Percentiles rank a stretch among this genome's conserved stretches.
These are phyloP conservation scores for Colletotrichum chlorophyti DNA, from an alignment of 2,329 filamentous ascomycete genomes.

Conservation along the genomic window DNA sequence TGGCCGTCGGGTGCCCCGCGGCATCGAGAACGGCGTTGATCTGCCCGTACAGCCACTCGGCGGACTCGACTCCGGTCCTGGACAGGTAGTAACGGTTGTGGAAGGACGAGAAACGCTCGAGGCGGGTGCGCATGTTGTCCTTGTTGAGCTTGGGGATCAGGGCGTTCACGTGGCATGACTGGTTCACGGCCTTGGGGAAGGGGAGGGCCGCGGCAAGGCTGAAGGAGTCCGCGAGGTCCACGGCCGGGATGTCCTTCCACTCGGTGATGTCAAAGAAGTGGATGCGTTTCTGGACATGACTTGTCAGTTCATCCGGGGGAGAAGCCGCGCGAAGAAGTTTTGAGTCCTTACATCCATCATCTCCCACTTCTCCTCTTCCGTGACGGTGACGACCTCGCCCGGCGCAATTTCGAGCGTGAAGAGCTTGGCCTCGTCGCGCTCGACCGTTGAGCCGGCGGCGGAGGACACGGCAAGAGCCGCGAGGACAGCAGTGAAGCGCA, in stretches of 20 bases:
- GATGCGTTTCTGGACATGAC: constrained; percentile 22
- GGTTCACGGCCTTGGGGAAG: constrained; percentile 31
- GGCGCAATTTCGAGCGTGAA: constrained; percentile 33
- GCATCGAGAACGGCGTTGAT: constrained; percentile 67
- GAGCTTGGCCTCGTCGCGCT: constrained; percentile 25
- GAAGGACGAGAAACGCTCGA: constrained; percentile 67
- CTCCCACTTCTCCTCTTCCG: constrained; percentile 34
- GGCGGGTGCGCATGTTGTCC: constrained; percentile 12
- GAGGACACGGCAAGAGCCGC: constrained; percentile 30
- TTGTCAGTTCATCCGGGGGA: not conserved
- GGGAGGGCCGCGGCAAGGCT: constrained; percentile 21
- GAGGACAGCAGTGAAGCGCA: constrained; percentile 31
- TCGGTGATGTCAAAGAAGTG: constrained; percentile 37
- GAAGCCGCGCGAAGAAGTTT: not conserved
- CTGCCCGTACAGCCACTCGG: constrained; percentile 74
- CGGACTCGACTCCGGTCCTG: constrained; percentile 71
- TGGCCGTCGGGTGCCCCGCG: constrained; percentile 66
- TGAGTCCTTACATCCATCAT: constrained; percentile 32
- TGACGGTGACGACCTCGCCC: constrained; percentile 32
- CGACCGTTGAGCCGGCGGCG: constrained; percentile 19
- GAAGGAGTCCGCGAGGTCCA: constrained; percentile 10
- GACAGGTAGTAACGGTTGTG: constrained; percentile 73
- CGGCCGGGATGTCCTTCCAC: constrained; percentile 25
- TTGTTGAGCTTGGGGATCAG: constrained; percentile 21
- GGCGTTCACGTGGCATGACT: constrained; percentile 29